A percentile compares a stretch with the other conserved stretches of the same genome.
phyloP scores from a whole-genome alignment of 2,329 filamentous ascomycete species.

The Phaeosphaeriaceae sp. region DNA sequence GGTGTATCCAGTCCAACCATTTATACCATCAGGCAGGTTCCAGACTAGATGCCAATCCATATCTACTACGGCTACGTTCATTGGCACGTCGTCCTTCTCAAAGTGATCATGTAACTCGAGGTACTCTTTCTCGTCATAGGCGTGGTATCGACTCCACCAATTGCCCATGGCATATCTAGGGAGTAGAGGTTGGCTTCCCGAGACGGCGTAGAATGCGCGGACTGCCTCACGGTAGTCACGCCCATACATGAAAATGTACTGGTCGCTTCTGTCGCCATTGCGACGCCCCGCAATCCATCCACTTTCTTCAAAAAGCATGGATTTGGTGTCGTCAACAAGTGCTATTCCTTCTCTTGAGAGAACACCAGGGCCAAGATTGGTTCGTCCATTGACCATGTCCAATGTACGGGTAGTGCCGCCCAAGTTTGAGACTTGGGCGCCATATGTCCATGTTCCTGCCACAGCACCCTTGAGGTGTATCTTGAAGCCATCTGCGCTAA shows the following conservation, averaged over 20 bases:
- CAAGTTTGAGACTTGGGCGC: constrained; percentile 50
- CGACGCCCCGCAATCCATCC: constrained; percentile 60
- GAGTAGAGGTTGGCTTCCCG: constrained; percentile 62
- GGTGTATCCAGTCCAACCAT: constrained; percentile 68
- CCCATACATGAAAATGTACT: constrained; percentile 67
- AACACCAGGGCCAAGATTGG: constrained; percentile 58
- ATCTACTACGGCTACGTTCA: constrained; percentile 67
- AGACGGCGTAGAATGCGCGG: constrained; percentile 61
- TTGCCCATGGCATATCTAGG: constrained; percentile 67
- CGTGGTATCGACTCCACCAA: constrained; percentile 70
- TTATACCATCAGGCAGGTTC: constrained; percentile 40
- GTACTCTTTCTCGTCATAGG: constrained; percentile 63
- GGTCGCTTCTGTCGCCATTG: constrained; percentile 59
- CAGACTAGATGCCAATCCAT: constrained; percentile 70
- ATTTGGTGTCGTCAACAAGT: constrained; percentile 60
- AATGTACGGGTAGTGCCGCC: constrained; percentile 62
- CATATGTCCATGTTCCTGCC: constrained; percentile 60
- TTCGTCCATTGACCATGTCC: constrained; percentile 60
- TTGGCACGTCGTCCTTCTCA: constrained; percentile 57
- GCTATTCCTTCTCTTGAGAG: constrained; percentile 60
- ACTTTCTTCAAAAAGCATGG: constrained; percentile 63
- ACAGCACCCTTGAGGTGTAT: constrained; percentile 55
- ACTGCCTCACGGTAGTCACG: constrained; percentile 63
- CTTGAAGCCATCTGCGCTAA: constrained; percentile 59
- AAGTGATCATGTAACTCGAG: constrained; percentile 65